A percentile compares a stretch with the other conserved stretches of the same genome.
Conservation (phyloP, 1,284 basidiomycete genomes). For the Thecaphora thlaspeos region DNA sequence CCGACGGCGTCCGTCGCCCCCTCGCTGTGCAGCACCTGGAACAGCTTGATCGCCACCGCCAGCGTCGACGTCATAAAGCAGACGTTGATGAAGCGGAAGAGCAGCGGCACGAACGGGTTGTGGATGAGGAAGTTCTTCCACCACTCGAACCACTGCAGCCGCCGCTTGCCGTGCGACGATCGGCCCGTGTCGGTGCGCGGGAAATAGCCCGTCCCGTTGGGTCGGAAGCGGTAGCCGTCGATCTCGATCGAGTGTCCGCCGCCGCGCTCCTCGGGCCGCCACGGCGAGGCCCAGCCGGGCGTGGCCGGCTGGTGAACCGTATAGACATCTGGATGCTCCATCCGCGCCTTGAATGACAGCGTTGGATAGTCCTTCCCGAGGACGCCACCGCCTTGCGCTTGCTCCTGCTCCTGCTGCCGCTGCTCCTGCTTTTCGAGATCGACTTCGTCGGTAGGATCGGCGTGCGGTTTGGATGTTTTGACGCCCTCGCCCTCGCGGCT, state of each 20-base stretch:
- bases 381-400: too few relatives aligned
- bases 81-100: slow-evolving; percentile 82
- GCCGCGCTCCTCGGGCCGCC: slow-evolving; percentile 43
- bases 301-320: slow-evolving; percentile 49
- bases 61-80: slow-evolving; percentile 76
- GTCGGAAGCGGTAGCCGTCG: slow-evolving; percentile 17
- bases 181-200: slow-evolving; percentile 36
- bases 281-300: slow-evolving; percentile 51
- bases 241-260: slow-evolving; percentile 20
- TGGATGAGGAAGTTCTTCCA: slow-evolving; percentile 51
- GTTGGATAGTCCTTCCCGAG: slow-evolving; percentile 23
- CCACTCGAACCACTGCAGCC: slow-evolving; percentile 21
- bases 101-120: slow-evolving; percentile 62
- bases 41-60: slow-evolving; percentile 75
- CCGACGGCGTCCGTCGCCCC: slow-evolving; percentile 71
- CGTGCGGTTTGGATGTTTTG: too few relatives aligned
- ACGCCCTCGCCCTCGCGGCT: too few relatives aligned
- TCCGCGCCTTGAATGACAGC: slow-evolving; percentile 31
- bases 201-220: slow-evolving; percentile 32
- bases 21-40: slow-evolving; percentile 64
- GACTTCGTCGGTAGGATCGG: too few relatives aligned
- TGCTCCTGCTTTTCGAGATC: slow-evolving; percentile 19
- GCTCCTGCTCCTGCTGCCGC: not conserved
- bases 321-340: slow-evolving; percentile 34
- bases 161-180: slow-evolving; percentile 16